phyloP scores from a whole-genome alignment of 768 basidiomycete genomes.

The Leccinum aurantiacum region DNA sequence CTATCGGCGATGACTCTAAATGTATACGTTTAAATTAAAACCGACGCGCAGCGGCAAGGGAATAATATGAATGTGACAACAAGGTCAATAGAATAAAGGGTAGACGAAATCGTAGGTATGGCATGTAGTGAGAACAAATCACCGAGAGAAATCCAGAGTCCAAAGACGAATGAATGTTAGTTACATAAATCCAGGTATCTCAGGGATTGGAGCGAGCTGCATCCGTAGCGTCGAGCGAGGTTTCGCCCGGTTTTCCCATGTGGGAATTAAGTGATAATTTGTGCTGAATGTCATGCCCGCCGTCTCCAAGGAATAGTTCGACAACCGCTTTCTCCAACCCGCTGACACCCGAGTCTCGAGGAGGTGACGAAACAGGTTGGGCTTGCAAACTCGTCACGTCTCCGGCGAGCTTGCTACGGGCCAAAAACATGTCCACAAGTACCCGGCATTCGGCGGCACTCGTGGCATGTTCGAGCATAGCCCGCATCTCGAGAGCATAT shows the following conservation, averaged over 20 bases:
- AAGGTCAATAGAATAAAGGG: conserved; percentile 14
- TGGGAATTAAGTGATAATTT: not conserved
- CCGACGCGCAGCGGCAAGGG: conserved; percentile 11
- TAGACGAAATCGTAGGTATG: conserved; percentile 16
- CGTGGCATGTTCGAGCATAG: conserved; percentile 64
- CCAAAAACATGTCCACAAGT: conserved; percentile 79
- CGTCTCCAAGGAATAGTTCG: conserved; percentile 42
- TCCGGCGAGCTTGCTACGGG: conserved; percentile 49
- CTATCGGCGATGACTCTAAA: conserved; percentile 1
- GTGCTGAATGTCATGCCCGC: conserved; percentile 4
- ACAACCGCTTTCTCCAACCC: conserved; percentile 51
- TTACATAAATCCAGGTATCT: conserved; percentile 14
- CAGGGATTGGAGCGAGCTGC: not conserved
- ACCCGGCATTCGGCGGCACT: conserved; percentile 82
- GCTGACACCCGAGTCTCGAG: conserved; percentile 30
- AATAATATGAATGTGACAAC: conserved; percentile 15
- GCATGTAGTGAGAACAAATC: conserved; percentile 10
- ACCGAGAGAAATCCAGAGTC: conserved; percentile 10
- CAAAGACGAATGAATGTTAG: not conserved
- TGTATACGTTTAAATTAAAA: conserved; percentile 19
- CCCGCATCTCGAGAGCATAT: conserved; percentile 65
- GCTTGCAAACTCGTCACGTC: conserved; percentile 32
- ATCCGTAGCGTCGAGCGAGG: not conserved
- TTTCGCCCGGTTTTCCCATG: conserved; percentile 4
- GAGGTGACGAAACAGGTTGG: conserved; percentile 36